These are phyloP conservation scores for Lepiota brunneoincarnata DNA, from an alignment of 768 basidiomycete species.

Conservation along the genomic window DNA sequence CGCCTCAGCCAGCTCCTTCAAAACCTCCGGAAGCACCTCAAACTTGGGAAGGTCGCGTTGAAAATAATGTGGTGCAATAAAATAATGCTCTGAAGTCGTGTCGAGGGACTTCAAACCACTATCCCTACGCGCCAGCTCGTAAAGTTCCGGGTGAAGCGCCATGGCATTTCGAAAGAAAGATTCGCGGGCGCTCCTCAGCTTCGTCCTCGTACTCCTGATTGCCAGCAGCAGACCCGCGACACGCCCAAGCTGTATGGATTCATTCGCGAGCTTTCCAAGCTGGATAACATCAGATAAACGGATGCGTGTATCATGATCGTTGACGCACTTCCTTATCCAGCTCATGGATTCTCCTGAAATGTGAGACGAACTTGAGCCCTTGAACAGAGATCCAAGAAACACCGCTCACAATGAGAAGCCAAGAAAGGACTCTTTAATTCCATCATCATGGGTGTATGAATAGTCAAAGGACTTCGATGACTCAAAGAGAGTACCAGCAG, in stretches of 20 bases:
- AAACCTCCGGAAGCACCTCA: background rate
- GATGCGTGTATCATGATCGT: background rate
- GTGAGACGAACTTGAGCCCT: background rate
- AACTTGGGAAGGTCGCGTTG: background rate
- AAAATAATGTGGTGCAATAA: conserved; percentile 6
- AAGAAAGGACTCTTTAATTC: conserved; percentile 4
- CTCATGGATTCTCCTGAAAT: conserved; percentile 1
- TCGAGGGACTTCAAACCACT: background rate
- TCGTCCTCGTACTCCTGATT: conserved; percentile 1
- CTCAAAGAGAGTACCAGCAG: background rate
- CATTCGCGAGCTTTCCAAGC: conserved; percentile 1
- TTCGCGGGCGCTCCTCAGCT: background rate
- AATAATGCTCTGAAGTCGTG: background rate
- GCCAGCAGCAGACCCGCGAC: conserved; percentile 7
- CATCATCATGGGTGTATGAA: conserved; percentile 5
- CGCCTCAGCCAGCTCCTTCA: background rate
- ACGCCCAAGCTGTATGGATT: conserved; percentile 4
- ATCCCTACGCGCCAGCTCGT: conserved; percentile 1
- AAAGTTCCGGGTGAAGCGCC: background rate
- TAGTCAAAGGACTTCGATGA: conserved; percentile 3
- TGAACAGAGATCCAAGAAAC: background rate
- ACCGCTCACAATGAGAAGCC: background rate
- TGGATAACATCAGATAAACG: background rate
- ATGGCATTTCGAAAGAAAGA: conserved; percentile 4
- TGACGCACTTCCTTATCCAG: conserved; percentile 1